These are phyloP conservation scores for Beta macrorhiza DNA, from an alignment of 179 eudicot species.

Conservation along the genomic window DNA sequence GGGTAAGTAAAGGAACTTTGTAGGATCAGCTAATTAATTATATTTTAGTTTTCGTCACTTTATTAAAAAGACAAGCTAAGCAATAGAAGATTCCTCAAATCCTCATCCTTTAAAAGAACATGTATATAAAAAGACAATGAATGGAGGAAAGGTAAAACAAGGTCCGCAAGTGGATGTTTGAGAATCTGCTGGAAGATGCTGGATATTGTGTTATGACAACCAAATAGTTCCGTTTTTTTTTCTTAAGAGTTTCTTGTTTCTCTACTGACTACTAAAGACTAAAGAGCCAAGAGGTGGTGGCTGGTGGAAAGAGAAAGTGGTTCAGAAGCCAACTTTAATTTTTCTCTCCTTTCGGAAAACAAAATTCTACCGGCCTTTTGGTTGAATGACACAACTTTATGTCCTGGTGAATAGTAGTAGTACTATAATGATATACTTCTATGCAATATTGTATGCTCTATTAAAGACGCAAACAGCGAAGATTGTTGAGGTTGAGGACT, in stretches of 20 bases:
- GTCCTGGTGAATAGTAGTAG: no score
- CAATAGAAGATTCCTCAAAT: neutral
- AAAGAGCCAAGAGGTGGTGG: neutral
- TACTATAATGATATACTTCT: no score
- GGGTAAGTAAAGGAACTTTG: conserved; percentile 7
- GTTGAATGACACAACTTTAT: no score
- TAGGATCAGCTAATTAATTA: neutral
- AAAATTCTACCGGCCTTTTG: no score
- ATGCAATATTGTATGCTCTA: no score
- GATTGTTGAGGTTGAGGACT: no score
- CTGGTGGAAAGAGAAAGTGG: neutral
- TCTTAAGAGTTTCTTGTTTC: conserved; percentile 6
- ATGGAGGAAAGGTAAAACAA: conserved; percentile 1
- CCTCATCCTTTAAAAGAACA: neutral
- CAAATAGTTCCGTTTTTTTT: neutral
- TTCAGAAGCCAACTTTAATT: neutral
- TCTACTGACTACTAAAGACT: neutral
- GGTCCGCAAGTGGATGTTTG: neutral
- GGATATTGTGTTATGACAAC: neutral
- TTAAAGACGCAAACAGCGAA: no score
- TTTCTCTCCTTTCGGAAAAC: neutral
- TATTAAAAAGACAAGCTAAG: neutral
- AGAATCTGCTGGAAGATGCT: conserved; percentile 23
- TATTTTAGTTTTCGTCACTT: neutral
- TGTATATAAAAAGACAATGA: neutral